Conservation (phyloP, 306 rosid genomes). For the Prunus mongolica region DNA sequence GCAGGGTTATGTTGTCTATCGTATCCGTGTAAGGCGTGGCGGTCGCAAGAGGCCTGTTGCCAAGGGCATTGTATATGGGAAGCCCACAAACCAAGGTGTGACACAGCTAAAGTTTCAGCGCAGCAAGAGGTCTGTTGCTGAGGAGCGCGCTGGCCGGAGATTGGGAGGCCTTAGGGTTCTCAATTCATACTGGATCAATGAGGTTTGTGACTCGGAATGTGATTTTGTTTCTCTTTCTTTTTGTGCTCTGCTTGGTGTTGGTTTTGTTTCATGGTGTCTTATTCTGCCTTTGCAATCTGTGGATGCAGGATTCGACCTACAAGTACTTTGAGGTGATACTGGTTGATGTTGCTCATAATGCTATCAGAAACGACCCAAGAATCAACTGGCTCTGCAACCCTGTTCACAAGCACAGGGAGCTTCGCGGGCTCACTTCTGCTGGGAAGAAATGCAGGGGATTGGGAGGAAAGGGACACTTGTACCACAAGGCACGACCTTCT, state of each 20-base stretch:
- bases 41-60: too few species aligned
- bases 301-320: slow-evolving; percentile 69
- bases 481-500: slow-evolving; percentile 23
- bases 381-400: slow-evolving; percentile 77
- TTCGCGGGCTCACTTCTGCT: slow-evolving; percentile 77
- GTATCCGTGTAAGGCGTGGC: background rate
- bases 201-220: background rate
- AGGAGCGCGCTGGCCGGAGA: slow-evolving; percentile 71
- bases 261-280: background rate
- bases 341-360: slow-evolving; percentile 72
- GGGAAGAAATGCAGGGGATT: slow-evolving; percentile 77
- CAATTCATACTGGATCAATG: slow-evolving; percentile 27
- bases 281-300: background rate
- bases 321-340: slow-evolving; percentile 68
- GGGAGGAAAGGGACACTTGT: slow-evolving; percentile 62
- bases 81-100: slow-evolving; percentile 27
- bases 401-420: slow-evolving; percentile 14
- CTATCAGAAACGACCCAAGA: slow-evolving; percentile 76
- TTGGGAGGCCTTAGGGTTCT: slow-evolving; percentile 19
- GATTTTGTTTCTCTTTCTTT: background rate
- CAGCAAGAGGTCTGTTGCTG: slow-evolving; percentile 30
- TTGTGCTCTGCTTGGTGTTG: background rate
- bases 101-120: slow-evolving; percentile 27
- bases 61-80: background rate
- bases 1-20: slow-evolving; percentile 27